These are phyloP conservation scores for Digitaria exilis DNA, from an alignment of 202 grass and related monocot genomes.

Conservation along the genomic window DNA sequence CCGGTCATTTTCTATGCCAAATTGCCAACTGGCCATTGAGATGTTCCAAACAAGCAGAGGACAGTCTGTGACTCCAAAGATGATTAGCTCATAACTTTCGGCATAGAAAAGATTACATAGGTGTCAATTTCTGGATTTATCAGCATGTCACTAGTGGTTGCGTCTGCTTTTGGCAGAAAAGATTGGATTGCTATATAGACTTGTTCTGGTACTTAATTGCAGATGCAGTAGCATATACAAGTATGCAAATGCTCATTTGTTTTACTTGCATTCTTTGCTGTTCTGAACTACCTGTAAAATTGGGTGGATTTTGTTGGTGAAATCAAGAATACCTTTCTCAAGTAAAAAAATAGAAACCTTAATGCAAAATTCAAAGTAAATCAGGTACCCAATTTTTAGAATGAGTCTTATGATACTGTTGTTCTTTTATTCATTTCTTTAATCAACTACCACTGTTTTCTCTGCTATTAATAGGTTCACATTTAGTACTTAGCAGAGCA, in stretches of 20 bases:
- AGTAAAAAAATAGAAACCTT: background rate
- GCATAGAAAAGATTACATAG: background rate
- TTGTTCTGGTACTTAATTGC: background rate
- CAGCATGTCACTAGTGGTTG: background rate
- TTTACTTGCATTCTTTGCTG: background rate
- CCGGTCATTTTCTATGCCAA: background rate
- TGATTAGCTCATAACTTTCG: background rate
- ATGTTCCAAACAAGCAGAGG: background rate
- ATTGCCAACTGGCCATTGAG: background rate
- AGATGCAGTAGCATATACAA: background rate
- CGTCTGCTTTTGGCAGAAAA: background rate
- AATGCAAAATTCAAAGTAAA: background rate
- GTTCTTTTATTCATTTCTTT: background rate
- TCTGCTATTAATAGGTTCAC: constrained; percentile 5
- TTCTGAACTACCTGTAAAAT: background rate
- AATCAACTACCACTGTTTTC: background rate
- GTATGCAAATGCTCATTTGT: background rate
- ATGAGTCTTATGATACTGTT: background rate
- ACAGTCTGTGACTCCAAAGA: background rate
- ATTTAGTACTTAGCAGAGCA: background rate
- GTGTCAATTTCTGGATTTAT: background rate
- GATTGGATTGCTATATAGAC: background rate
- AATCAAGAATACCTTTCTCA: background rate
- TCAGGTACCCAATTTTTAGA: background rate
- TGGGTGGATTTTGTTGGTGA: background rate